Evolutionary conservation across 371 early-diverging fungal genomes (phyloP), one percentile per base, ranked within the genome.

Genomic region (Funneliformis caledonium): DNA sequence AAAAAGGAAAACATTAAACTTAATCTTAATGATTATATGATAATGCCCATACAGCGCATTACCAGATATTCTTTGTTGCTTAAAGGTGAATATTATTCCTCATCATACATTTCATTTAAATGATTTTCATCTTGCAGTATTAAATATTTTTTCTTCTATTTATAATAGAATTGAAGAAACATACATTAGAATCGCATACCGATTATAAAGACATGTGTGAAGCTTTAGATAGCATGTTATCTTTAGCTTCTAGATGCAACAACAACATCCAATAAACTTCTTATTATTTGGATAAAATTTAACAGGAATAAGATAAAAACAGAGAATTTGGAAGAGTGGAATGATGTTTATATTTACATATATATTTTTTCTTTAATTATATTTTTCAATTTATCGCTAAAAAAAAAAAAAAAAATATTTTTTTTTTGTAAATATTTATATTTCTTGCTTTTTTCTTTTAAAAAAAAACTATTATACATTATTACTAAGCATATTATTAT

Each of bases 11-110:
- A 83, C 74, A 85, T 85, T 59, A 80, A 83, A 43, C 84, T 89
- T 82, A 72, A 83, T 7, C 74, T 88, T 10, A 52, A 85, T 16
- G 89, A 88, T 82, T 89, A 89, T 69, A 83, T 87, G 85, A 89
- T 89, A 81, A 84, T 88, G 65, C 89, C 89, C 52, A 88, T 89
- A 48, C 89, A 89, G 81, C 83, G 89, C 52, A 84, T 89, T 72
- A 86, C 88, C 31, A 83, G 89, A 12, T 89, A 89, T 79, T 85
- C 85, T 62, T 76, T 89, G 22, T 82, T 89, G 56, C 60, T 89
- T 33, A 85, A 85, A 87, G 89, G 89, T 88, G 82, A 26, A 42
- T 47, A 31, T 19, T 78, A 0, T 37, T 37, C 2, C 37, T 37
- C 3, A 37, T 37, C 3, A 16, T 59, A 19, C 47, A 48, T n/a